Conservation (phyloP, 148 eudicot species). For the Camellia japonica region DNA sequence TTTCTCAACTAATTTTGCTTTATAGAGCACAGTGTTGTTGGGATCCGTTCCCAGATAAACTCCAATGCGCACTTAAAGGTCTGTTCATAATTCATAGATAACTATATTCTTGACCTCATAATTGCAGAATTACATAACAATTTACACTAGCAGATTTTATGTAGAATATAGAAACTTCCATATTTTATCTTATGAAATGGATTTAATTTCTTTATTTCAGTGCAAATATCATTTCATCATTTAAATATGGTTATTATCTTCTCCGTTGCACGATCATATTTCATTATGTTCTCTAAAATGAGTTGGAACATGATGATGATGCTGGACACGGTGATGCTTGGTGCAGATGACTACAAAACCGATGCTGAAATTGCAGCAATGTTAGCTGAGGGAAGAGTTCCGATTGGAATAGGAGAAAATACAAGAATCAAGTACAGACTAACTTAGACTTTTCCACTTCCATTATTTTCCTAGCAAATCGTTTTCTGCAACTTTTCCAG, state of each 20-base stretch:
- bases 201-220: neutral
- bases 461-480: neutral
- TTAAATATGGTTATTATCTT: too few species aligned
- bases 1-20: conserved; percentile 60
- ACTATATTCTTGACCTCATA: neutral
- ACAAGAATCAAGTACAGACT: conserved; percentile 67
- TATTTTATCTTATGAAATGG: too few species aligned
- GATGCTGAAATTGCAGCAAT: conserved; percentile 59
- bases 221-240: neutral
- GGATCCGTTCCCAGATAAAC: conserved; percentile 88
- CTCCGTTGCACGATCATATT: too few species aligned
- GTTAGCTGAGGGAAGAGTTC: conserved; percentile 78
- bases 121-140: too few species aligned
- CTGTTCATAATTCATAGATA: conserved; percentile 1
- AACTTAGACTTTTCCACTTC: neutral
- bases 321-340: conserved; percentile 98
- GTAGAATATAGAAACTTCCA: too few species aligned
- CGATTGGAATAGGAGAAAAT: conserved; percentile 92
- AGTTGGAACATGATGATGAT: neutral
- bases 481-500: neutral
- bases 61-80: conserved; percentile 87
- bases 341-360: conserved; percentile 91
- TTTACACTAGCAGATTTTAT: too few species aligned
- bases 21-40: conserved; percentile 90
- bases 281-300: too few species aligned